Evolutionary conservation across 148 eudicot genomes (phyloP), one percentile per base, ranked within the genome.

Genomic region (Amaranthus hypochondriacus): DNA sequence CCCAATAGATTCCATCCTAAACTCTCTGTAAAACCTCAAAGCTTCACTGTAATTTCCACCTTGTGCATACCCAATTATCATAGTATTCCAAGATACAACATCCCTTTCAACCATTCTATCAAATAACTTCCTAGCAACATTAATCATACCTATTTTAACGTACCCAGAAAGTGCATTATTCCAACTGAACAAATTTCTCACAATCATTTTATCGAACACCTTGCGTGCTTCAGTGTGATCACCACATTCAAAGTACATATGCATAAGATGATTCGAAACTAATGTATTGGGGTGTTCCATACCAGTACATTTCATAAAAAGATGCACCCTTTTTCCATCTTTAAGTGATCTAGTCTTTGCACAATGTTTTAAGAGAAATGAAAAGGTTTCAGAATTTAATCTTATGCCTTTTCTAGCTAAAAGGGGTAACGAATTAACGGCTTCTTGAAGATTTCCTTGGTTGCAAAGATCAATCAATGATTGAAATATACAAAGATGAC

Each of bases 141-240:
- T 72, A 9, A 87, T 14, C 92, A 89, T 86, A 48, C 95, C 86
- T 28, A 77, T 69, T 70, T 86, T 89, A n/a, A 83, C 83, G 76
- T 93, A 91, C 86, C 98, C 96, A 76, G 94, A 91, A 61, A 90
- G 82, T 81, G 89, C 84, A 85, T 81, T 89, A 48, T 92, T 89
- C 97, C 92, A 89, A 72, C 87, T 79, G 55, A 85, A 88, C 88
- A 89, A 79, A 80, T 86, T 92, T 78, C 87, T 86, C 28, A 55
- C 68, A 42, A 85, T 70, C 97, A 92, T 92, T 85, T 83, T 85
- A 81, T 92, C 92, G 67, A 92, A 92, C 90, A 89, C 70, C 73
- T 80, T 82, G 46, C 95, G 95, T 65, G 86, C 97, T n/a, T 59
- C 80, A 4, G 66, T 47, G 56, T 80, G 86, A 64, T 81, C 82